Conservation (phyloP, 805 yeast genomes). For the Candida nemodendra region DNA sequence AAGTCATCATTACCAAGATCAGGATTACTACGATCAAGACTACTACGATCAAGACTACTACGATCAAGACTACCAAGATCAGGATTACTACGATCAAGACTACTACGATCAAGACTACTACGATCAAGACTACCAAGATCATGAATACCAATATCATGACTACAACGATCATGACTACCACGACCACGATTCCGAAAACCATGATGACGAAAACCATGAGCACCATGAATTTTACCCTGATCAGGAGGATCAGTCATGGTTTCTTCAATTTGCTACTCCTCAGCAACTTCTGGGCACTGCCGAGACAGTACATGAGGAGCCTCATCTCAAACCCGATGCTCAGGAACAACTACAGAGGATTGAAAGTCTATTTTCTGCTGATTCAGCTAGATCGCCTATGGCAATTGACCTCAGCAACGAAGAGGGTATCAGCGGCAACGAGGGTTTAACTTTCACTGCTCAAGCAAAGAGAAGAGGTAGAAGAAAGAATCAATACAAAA, state of each 20-base stretch:
- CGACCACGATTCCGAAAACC: not conserved
- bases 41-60: not conserved
- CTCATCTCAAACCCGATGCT: too few species aligned
- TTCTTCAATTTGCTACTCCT: constrained; percentile 25
- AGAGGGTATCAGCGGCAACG: too few species aligned
- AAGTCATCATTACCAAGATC: not conserved
- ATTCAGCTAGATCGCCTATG: too few species aligned
- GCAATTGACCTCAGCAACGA: too few species aligned
- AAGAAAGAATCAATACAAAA: not conserved
- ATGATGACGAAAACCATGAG: not conserved
- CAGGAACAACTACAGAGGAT: constrained; percentile 1
- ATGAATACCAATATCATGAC: not conserved
- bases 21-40: not conserved
- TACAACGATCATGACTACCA: not conserved
- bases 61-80: not conserved
- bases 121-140: not conserved
- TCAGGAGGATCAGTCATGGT: constrained; percentile 4
- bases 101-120: not conserved
- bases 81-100: not conserved
- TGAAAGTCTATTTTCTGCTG: constrained; percentile 4
- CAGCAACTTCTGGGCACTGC: constrained; percentile 17
- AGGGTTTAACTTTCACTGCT: too few species aligned
- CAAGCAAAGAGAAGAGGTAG: not conserved
- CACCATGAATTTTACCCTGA: not conserved
- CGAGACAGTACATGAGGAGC: too few species aligned